Conservation (phyloP, 148 eudicot genomes). For the Nepenthes mirabilis region DNA sequence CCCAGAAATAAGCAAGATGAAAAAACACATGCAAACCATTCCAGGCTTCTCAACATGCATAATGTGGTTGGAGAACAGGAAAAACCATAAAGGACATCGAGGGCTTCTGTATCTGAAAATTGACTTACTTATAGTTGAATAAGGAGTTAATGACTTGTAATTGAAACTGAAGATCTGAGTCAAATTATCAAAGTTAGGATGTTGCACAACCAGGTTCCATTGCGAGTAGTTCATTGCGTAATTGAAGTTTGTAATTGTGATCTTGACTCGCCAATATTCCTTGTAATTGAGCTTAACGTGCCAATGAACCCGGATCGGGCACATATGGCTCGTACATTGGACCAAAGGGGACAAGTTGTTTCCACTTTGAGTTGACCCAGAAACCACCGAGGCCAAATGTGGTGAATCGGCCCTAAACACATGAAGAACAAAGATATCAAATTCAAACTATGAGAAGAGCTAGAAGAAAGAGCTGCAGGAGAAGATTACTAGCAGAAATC, state of each 20-base stretch:
- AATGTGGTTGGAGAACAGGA: background rate
- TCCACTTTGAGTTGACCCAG: constrained; percentile 12
- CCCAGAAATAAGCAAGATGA: too few species aligned
- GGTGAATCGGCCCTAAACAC: constrained; percentile 27
- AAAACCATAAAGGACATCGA: background rate
- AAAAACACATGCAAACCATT: too few species aligned
- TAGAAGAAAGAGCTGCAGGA: background rate
- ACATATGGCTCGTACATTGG: constrained; percentile 58
- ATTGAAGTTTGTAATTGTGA: constrained; percentile 52
- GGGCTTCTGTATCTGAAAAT: background rate
- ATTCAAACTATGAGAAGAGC: background rate
- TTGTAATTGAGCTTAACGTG: constrained; percentile 60
- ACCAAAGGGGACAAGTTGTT: constrained; percentile 21
- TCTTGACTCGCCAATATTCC: constrained; percentile 63
- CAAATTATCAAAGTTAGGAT: constrained; percentile 52
- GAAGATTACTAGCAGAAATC: background rate
- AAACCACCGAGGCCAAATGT: constrained; percentile 33
- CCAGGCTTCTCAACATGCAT: background rate
- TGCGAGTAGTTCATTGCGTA: constrained; percentile 51
- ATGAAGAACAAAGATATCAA: background rate
- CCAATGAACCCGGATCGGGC: constrained; percentile 66
- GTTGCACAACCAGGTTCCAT: constrained; percentile 67
- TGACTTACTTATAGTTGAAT: constrained; percentile 36
- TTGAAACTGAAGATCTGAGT: constrained; percentile 51
- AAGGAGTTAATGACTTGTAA: constrained; percentile 41